Conservation (phyloP, 371 early-diverging fungal species). For the Syncephalis plumigaleata region DNA sequence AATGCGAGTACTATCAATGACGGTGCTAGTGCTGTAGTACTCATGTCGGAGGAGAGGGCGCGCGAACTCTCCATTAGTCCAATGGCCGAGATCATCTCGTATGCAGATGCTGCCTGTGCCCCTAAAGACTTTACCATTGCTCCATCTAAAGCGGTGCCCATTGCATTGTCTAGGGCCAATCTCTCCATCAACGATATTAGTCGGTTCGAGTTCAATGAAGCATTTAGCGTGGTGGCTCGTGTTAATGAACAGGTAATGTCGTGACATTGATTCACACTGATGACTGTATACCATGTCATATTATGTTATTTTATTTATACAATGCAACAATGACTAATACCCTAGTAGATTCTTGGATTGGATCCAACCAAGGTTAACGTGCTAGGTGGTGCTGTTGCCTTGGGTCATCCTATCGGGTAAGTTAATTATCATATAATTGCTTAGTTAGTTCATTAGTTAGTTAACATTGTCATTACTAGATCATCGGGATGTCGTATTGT, state of each 20-base stretch:
- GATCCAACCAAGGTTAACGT: conserved; percentile 61
- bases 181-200: conserved; percentile 53
- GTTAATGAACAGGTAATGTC: conserved; percentile 46
- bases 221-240: conserved; percentile 81
- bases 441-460: neutral
- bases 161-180: conserved; percentile 62
- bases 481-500: conserved; percentile 81
- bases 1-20: conserved; percentile 89
- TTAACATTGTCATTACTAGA: conserved; percentile 8
- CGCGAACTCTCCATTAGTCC: conserved; percentile 53
- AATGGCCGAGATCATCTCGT: conserved; percentile 45
- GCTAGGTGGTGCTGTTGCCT: conserved; percentile 80
- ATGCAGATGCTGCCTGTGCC: conserved; percentile 57
- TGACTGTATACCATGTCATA: too few relatives aligned
- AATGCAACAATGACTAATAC: too few relatives aligned
- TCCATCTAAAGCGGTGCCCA: conserved; percentile 82
- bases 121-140: conserved; percentile 87
- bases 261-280: neutral
- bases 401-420: conserved; percentile 87
- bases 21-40: conserved; percentile 86
- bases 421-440: neutral
- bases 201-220: conserved; percentile 87
- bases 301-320: too few relatives aligned
- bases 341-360: conserved; percentile 46
- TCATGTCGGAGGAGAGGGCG: conserved; percentile 63